Conservation (phyloP, 2,329 filamentous ascomycete species). For the Fusarium penzigii region DNA sequence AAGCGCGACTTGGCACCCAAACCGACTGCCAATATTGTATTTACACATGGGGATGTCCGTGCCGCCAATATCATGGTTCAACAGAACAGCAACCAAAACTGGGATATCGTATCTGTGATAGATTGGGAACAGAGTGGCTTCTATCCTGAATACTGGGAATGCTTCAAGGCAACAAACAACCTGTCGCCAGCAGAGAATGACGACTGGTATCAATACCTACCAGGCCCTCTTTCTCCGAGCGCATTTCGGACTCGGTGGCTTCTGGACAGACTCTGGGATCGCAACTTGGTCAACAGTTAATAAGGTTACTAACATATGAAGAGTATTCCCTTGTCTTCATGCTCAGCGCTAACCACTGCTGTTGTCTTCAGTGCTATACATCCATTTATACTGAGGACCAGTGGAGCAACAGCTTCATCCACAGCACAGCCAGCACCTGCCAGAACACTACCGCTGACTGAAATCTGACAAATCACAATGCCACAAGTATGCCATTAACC, state of each 20-base stretch:
- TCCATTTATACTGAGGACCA: too few species aligned
- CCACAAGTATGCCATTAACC: too few species aligned
- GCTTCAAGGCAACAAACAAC: conserved; percentile 18
- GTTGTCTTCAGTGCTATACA: too few species aligned
- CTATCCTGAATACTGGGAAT: conserved; percentile 23
- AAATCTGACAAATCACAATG: too few species aligned
- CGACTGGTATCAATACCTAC: not conserved
- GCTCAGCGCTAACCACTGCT: too few species aligned
- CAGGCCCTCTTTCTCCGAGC: not conserved
- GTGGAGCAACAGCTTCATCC: too few species aligned
- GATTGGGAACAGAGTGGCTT: conserved; percentile 21
- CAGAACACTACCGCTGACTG: too few species aligned
- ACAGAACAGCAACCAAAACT: conserved; percentile 2
- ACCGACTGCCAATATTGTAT: conserved; percentile 3
- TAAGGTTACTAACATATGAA: too few species aligned
- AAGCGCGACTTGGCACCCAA: conserved; percentile 5
- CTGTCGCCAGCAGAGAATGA: conserved; percentile 3
- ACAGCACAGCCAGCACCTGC: too few species aligned
- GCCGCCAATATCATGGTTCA: conserved; percentile 3
- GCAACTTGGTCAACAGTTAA: not conserved
- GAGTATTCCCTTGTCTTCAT: too few species aligned
- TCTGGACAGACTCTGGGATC: not conserved
- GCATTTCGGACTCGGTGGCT: not conserved
- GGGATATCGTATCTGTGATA: conserved; percentile 11
- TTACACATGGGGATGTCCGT: conserved; percentile 14